Percentiles rank a stretch among this genome's conserved stretches.
phyloP scores from a whole-genome alignment of 352 stramenopile species.

The Phytophthora ramorum region DNA sequence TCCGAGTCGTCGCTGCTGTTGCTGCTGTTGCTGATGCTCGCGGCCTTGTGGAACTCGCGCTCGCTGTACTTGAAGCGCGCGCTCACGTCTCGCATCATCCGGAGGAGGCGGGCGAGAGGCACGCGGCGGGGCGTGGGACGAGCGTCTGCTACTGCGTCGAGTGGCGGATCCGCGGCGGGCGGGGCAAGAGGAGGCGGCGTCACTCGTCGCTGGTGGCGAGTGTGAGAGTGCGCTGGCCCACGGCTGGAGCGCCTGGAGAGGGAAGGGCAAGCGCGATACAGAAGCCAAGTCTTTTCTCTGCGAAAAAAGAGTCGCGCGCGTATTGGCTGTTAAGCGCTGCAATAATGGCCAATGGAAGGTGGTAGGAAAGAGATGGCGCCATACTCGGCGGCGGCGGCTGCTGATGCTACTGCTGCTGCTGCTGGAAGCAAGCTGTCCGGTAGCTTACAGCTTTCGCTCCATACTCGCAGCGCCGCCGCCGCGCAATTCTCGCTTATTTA shows the following conservation, averaged over 20 bases:
- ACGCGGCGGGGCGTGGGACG: background rate
- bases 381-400: background rate
- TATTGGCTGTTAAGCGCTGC: slow-evolving; percentile 21
- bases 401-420: background rate
- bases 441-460: background rate
- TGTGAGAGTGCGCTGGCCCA: slow-evolving; percentile 31
- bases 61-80: slow-evolving; percentile 82
- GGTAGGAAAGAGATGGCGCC: background rate
- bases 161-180: slow-evolving; percentile 16
- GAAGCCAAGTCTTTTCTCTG: slow-evolving; percentile 34
- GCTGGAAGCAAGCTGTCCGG: background rate
- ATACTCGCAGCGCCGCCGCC: background rate
- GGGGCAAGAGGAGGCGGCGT: slow-evolving; percentile 28
- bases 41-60: slow-evolving; percentile 35
- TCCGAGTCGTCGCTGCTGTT: slow-evolving; percentile 31
- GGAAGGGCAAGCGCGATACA: slow-evolving; percentile 28
- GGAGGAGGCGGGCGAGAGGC: slow-evolving; percentile 2
- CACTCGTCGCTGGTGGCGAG: slow-evolving; percentile 37
- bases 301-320: slow-evolving; percentile 24
- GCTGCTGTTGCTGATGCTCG: slow-evolving; percentile 10
- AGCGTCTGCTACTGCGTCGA: background rate
- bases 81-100: slow-evolving; percentile 71
- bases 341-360: background rate
- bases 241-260: slow-evolving; percentile 29
- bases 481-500: background rate